Base-by-base conservation (phyloP, 257 asterid genomes). In the Petunia axillaris region DNA sequence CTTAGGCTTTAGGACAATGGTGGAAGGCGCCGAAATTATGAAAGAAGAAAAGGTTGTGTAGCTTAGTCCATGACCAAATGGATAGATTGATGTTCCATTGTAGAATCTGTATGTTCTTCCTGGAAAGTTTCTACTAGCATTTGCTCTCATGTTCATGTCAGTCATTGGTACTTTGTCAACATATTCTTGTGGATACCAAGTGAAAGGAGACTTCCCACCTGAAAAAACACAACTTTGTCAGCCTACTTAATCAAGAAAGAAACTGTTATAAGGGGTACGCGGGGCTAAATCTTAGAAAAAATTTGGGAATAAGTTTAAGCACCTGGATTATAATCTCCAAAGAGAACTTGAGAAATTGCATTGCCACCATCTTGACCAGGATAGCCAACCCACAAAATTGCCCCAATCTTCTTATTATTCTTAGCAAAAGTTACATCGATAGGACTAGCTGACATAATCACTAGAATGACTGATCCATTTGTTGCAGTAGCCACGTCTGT, bases 141-240 rank as follows among this genome's bases (percentile, higher is more conserved):
- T 82, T 8, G 88, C 60, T 75, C 88, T 82, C 88, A 85, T 82
- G 73, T 75, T 80, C 88, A 85, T 85, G 83, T 75, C 85, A 39
- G 79, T 77, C 88, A 85, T 82, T 7, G 88, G 68, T 35, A 85
- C 85, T 36, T 85, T 52, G 36, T 82, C 82, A 5, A 46, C 80
- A n/a, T 85, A 85, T 80, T 82, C 84, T 58, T 80, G 88, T 41
- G 88, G 88, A 62, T 82, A 85, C 88, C 88, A 85, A 58, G 88
- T 82, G 70, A 82, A 76, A 46, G 86, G 88, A 15, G 85, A 79
- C 81, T 82, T 82, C 59, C 86, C 86, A 76, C 85, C 85, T 84
- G 84, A 46, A 37, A 80, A 48, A 38, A n/a, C 36, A 50, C n/a
- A 35, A 75, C 8, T 25, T 8, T 6, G 13, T n/a, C 2, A 15